Base-by-base conservation (phyloP, 768 basidiomycete genomes). In the Boletus rex-veris region DNA sequence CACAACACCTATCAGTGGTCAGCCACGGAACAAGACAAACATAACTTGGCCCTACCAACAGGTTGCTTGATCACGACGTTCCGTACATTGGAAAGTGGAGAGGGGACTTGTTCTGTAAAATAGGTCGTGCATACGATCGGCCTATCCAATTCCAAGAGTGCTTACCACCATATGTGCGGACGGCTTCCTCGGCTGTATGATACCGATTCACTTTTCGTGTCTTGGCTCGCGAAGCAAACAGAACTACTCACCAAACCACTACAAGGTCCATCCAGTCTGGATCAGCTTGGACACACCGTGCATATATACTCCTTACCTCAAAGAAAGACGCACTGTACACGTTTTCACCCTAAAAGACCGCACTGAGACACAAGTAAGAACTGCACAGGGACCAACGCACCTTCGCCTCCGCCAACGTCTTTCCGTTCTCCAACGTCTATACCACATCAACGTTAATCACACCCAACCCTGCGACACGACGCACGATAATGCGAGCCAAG, bases 11-110 rank as follows among this genome's bases (percentile, higher is more conserved):
- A 55, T 39, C 35, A 24, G 12, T 26, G 7, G 37, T 59, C 7
- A 44, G 48, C n/a, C 18, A 46, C 3, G 12, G 10, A 39, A 14
- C 12, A 66, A 76, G 75, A 77, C 76, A 73, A 63, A 73, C 71
- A 74, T 35, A 15, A 33, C n/a, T 42, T 19, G 19, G 3, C 72
- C 80, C 58, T 64, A 86, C 90, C 91, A 55, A 91, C 73, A 15
- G 96, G 96, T 66, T 99, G 97, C 72, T 96, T 96, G 60, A 98
- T 87, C 8, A 91, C 88, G 28, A 98, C 71, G 67, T 94, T 94
- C 45, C 96, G 86, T 7, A 84, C 71, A 47, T 80, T 80, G 3
- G 83, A 74, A 31, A 86, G 67, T 3, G 88, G 67, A 7, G 87
- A 88, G 1, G 97, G 96, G 45, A 98, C 84, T 14, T 88, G 83